Percentiles rank a stretch among this genome's conserved stretches.
phyloP scores from a whole-genome alignment of 768 basidiomycete species.

The Royoungia palumana region DNA sequence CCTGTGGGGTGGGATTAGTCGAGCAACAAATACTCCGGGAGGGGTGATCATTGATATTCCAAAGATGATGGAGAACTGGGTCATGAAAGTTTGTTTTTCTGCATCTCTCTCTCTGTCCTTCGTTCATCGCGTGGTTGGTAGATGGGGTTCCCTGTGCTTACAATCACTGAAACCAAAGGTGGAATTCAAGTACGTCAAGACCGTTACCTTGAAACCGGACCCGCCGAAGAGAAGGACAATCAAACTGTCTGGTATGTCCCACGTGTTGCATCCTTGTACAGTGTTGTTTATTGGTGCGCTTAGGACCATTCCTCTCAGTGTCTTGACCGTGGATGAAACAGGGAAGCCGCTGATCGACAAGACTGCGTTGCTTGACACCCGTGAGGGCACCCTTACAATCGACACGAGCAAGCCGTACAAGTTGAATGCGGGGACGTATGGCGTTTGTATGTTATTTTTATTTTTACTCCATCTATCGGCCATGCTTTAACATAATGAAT shows the following conservation, averaged over 20 bases:
- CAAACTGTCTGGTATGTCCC: constrained; percentile 73
- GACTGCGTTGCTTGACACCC: constrained; percentile 58
- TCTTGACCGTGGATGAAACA: constrained; percentile 57
- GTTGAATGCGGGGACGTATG: constrained; percentile 83
- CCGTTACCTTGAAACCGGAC: constrained; percentile 86
- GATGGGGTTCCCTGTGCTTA: constrained; percentile 88
- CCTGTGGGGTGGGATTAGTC: constrained; percentile 82
- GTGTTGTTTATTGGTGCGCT: not conserved
- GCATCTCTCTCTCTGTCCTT: not conserved
- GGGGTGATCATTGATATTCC: constrained; percentile 54
- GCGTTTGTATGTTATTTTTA: constrained; percentile 66
- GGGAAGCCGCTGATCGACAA: constrained; percentile 62
- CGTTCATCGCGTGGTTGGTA: constrained; percentile 11
- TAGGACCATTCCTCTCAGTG: constrained; percentile 66
- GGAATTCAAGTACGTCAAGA: constrained; percentile 85
- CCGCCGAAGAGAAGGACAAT: constrained; percentile 76
- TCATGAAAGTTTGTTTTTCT: constrained; percentile 54
- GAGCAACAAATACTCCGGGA: constrained; percentile 52
- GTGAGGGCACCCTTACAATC: constrained; percentile 66
- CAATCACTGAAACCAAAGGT: constrained; percentile 70
- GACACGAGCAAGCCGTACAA: constrained; percentile 81
- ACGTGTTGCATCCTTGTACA: not conserved
- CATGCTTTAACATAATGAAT: constrained; percentile 1
- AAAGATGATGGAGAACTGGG: constrained; percentile 89
- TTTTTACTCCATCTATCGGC: not conserved